Evolutionary conservation across 2,329 filamentous ascomycete genomes (phyloP).

Genomic region (Ophiosphaerella narmari): DNA sequence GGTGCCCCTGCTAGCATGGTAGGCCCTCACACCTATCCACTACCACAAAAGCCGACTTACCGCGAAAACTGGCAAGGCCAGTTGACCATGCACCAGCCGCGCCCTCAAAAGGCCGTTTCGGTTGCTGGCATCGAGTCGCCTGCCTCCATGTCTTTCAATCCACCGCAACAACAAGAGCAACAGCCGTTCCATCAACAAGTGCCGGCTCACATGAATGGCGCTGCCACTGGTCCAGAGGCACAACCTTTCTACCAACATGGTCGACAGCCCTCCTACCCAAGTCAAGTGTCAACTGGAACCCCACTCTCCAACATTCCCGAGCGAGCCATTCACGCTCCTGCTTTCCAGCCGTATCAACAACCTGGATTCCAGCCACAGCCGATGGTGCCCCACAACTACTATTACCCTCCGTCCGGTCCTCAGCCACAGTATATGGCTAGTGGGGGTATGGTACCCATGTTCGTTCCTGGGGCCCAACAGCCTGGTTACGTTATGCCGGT

Average conservation of each 20-base stretch:
- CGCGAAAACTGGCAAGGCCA: constrained; percentile 64
- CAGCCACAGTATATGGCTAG: constrained; percentile 52
- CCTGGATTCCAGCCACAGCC: constrained; percentile 57
- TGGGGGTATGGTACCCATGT: constrained; percentile 58
- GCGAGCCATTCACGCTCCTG: constrained; percentile 84
- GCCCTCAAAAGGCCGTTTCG: constrained; percentile 91
- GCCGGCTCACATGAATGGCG: constrained; percentile 71
- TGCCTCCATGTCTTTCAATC: constrained; percentile 62
- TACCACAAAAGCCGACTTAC: constrained; percentile 60
- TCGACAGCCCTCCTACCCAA: constrained; percentile 71
- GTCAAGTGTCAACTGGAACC: constrained; percentile 73
- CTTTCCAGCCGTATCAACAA: constrained; percentile 73
- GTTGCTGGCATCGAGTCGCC: constrained; percentile 91
- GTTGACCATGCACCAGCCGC: constrained; percentile 88
- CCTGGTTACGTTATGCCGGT: constrained; percentile 49
- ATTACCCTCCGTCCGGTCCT: constrained; percentile 59
- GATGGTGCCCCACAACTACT: constrained; percentile 58
- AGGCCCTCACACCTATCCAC: constrained; percentile 54
- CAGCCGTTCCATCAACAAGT: constrained; percentile 95
- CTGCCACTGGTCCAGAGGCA: constrained; percentile 55
- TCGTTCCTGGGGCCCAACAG: constrained; percentile 61
- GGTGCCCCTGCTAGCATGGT: constrained; percentile 40
- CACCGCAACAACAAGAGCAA: constrained; percentile 69
- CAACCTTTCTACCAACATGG: constrained; percentile 63
- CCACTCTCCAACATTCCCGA: constrained; percentile 92